Evolutionary conservation across 495 filamentous ascomycete species (phyloP).

Genomic region (Xanthoparmelia taractica): DNA sequence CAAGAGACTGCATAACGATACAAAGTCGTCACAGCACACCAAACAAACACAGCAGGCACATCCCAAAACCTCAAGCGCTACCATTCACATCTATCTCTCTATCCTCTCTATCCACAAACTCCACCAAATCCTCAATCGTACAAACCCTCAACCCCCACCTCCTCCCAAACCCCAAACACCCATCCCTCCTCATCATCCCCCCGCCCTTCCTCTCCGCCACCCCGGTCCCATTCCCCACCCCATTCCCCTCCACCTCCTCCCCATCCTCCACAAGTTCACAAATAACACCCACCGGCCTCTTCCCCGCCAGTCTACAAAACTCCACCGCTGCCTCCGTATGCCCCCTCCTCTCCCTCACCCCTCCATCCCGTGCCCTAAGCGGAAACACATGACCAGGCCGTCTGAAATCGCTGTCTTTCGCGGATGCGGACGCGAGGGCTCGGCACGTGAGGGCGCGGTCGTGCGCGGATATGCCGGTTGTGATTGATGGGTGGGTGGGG

Average conservation of each 20-base stretch:
- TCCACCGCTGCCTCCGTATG: slow-evolving; percentile 93
- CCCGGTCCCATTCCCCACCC: too few species aligned
- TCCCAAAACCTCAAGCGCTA: background rate
- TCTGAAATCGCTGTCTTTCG: slow-evolving; percentile 55
- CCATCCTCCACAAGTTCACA: slow-evolving; percentile 81
- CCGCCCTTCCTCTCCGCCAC: slow-evolving; percentile 52
- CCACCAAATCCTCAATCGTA: slow-evolving; percentile 86
- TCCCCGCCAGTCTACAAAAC: slow-evolving; percentile 73
- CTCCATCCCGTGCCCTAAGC: slow-evolving; percentile 68
- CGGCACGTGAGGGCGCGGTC: slow-evolving; percentile 79
- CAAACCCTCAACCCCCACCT: slow-evolving; percentile 87
- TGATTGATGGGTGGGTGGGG: slow-evolving; percentile 60
- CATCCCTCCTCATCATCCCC: slow-evolving; percentile 90
- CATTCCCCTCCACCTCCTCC: slow-evolving; percentile 52
- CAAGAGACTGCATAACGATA: background rate
- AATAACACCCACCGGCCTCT: slow-evolving; percentile 69
- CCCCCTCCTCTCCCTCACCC: slow-evolving; percentile 67
- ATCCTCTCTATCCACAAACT: slow-evolving; percentile 43
- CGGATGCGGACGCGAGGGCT: slow-evolving; percentile 60
- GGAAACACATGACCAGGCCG: slow-evolving; percentile 89
- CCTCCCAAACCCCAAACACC: slow-evolving; percentile 78
- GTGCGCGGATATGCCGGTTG: slow-evolving; percentile 83
- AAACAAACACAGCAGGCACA: background rate
- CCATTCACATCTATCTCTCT: slow-evolving; percentile 4
- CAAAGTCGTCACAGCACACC: background rate